Conservation (phyloP, 306 rosid genomes). For the Cucumis hystrix region DNA sequence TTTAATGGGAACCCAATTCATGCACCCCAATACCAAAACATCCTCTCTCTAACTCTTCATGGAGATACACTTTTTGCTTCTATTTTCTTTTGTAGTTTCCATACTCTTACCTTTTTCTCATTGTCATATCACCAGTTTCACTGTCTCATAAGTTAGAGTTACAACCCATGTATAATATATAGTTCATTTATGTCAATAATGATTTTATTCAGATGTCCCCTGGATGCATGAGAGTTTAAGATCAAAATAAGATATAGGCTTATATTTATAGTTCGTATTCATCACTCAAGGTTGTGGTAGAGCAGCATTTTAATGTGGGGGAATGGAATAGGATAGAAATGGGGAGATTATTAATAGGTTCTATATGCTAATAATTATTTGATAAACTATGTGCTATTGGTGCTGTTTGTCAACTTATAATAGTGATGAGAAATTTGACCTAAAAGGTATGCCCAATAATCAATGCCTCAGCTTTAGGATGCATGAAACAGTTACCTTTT, state of each 20-base stretch:
- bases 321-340: neutral
- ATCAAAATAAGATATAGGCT: too few relatives aligned
- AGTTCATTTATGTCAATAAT: neutral
- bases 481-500: neutral
- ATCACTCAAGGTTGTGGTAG: too few relatives aligned
- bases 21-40: neutral
- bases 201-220: neutral
- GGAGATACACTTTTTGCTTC: neutral
- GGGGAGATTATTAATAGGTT: neutral
- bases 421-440: constrained; percentile 3
- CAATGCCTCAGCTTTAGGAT: constrained; percentile 5
- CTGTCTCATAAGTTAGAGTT: neutral
- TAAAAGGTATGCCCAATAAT: neutral
- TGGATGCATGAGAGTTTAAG: too few relatives aligned
- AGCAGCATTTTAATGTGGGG: too few relatives aligned
- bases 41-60: neutral
- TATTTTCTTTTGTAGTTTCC: neutral
- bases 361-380: neutral
- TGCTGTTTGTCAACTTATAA: neutral
- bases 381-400: neutral
- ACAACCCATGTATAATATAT: neutral
- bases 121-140: neutral
- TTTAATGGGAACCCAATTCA: neutral
- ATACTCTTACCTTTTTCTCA: neutral
- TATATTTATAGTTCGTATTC: too few relatives aligned